Evolutionary conservation across 176 grass and related monocot species (phyloP).

Genomic region (Zea luxurians): DNA sequence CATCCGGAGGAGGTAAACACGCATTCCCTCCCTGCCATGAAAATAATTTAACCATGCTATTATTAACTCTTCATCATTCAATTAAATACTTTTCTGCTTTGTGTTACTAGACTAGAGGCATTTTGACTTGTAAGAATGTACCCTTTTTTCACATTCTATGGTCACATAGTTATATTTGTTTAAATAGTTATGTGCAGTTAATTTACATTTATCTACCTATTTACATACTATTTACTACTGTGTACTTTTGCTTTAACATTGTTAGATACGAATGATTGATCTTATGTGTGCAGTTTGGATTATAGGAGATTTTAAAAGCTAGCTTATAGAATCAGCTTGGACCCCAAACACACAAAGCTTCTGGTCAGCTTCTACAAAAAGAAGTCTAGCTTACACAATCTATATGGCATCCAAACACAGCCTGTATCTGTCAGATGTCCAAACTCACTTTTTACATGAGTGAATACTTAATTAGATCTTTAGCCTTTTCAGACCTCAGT

Average conservation of each 20-base stretch:
- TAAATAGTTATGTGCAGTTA: neutral
- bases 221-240: neutral
- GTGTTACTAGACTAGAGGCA: neutral
- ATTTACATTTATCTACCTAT: neutral
- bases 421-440: neutral
- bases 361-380: neutral
- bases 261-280: neutral
- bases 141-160: slow-evolving; percentile 17
- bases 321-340: neutral
- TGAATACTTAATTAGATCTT: neutral
- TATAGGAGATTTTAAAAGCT: neutral
- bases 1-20: slow-evolving; percentile 92
- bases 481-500: neutral
- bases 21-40: neutral
- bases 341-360: neutral
- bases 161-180: neutral
- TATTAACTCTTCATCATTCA: neutral
- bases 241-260: neutral
- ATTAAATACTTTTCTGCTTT: neutral
- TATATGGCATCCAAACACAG: slow-evolving; percentile 1
- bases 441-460: neutral
- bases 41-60: neutral
- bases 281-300: neutral
- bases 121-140: neutral
- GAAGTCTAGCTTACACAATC: neutral